Base-by-base conservation (phyloP, 2,329 filamentous ascomycete genomes). In the Epichloe gansuensis region DNA sequence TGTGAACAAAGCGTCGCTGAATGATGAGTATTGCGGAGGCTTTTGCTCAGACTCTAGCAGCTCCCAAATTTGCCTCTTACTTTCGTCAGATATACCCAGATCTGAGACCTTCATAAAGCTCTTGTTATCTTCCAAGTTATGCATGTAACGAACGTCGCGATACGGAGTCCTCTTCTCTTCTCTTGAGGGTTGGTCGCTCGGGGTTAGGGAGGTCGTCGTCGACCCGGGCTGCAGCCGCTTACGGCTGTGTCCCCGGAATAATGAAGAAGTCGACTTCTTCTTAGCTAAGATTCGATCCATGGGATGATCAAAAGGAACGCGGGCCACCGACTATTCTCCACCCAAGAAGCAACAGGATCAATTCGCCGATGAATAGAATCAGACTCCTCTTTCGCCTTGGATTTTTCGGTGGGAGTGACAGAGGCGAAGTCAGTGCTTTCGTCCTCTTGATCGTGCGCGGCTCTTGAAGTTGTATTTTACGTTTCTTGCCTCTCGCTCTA, bases 101-200 rank as follows among this genome's bases (percentile, higher is more conserved):
- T 41, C 37, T 15, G 47, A 48, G 35, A 41, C 47, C 11, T 25
- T 41, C 47, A 48, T 48, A 35, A 15, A 48, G 21, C 47, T 41
- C 28, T 41, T 41, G n/a, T 28, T 42, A 13, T 41, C 47, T 25
- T 48, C 8, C 2, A 48, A 23, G 1, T 28, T 17, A 41, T 48
- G 7, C 3, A 5, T 41, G 21, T 48, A 48, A 41, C 47, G 47
- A 3, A 41, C 35, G 17, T 48, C 47, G 5, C 47, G 47, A 21
- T 48, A 48, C 2, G 17, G 47, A 28, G 47, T 25, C 25, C 47
- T 48, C 21, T 48, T 48, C 8, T 41, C 37, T 15, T 41, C 47
- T 42, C 47, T 48, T n/a, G 47, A 35, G 6, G 39, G 39, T 48
- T 48, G 47, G 37, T 48, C 47, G 37, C 37, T 48, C 25, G 47